Conservation (phyloP, 345 rosid genomes). For the Moricandia arvensis region DNA sequence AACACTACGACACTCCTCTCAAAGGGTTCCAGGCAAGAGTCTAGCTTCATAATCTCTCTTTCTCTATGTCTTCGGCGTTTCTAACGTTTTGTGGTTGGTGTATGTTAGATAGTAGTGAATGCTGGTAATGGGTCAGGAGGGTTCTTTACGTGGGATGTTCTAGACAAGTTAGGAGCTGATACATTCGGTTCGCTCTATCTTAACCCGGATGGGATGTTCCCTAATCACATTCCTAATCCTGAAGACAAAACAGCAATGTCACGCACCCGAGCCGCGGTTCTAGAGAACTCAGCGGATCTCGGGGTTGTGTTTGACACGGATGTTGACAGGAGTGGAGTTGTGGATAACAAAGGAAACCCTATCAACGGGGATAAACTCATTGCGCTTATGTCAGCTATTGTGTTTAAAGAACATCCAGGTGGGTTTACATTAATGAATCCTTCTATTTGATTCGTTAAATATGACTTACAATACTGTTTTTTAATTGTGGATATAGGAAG, state of each 20-base stretch:
- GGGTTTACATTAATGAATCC: conserved; percentile 24
- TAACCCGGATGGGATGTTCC: conserved; percentile 91
- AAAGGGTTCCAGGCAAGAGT: conserved; percentile 53
- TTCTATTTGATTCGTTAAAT: background rate
- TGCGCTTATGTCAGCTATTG: conserved; percentile 81
- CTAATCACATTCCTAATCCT: conserved; percentile 92
- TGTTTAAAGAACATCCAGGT: conserved; percentile 79
- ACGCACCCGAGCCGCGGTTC: conserved; percentile 73
- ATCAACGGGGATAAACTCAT: conserved; percentile 90
- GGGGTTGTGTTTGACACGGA: conserved; percentile 98
- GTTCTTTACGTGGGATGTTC: conserved; percentile 84
- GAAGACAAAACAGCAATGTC: conserved; percentile 87
- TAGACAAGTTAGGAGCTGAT: conserved; percentile 90
- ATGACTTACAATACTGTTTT: background rate
- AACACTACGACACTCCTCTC: conserved; percentile 47
- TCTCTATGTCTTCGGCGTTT: background rate
- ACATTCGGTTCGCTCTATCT: conserved; percentile 83
- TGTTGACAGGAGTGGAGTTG: conserved; percentile 91
- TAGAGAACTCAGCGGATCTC: conserved; percentile 67
- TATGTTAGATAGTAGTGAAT: conserved; percentile 68
- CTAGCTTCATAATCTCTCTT: background rate
- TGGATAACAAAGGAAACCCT: conserved; percentile 72
- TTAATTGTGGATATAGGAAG: conserved; percentile 21
- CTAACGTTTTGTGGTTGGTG: background rate
- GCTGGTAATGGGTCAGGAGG: conserved; percentile 97